Conservation (phyloP, 208 protist species). For the Acanthamoeba royreba region DNA sequence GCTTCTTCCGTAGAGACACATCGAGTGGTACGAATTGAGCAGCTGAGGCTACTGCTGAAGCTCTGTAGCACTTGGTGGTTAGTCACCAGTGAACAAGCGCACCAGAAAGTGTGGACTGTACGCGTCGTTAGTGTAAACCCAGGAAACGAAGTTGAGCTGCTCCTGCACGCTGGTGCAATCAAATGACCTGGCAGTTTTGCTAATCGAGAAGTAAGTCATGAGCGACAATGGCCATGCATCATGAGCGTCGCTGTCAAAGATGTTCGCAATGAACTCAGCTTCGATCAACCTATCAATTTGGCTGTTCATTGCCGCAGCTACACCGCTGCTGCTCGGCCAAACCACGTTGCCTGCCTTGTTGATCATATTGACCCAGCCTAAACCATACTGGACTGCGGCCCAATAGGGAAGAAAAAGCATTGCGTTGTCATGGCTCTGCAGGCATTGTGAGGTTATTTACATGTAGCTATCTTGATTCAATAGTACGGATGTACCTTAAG, state of each 20-base stretch:
- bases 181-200: background rate
- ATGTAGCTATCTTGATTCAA: no score
- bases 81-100: no score
- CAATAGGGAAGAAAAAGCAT: background rate
- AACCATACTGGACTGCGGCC: background rate
- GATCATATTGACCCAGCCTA: background rate
- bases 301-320: background rate
- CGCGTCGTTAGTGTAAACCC: background rate
- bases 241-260: background rate
- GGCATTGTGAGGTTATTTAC: background rate
- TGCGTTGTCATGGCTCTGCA: background rate
- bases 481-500: background rate
- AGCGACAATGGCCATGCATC: background rate
- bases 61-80: slow-evolving; percentile 49
- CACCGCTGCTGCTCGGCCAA: background rate
- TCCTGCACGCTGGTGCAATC: background rate
- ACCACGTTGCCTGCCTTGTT: background rate
- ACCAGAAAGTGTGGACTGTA: background rate
- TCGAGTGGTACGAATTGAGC: background rate
- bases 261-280: background rate
- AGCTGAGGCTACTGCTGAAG: background rate
- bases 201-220: background rate
- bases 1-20: background rate
- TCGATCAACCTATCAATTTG: background rate
- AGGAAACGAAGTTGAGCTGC: background rate